A percentile compares a stretch with the other conserved stretches of the same genome.
These are phyloP conservation scores for Leccinum griseonigrum DNA, from an alignment of 1,284 basidiomycete species.

Conservation along the genomic window DNA sequence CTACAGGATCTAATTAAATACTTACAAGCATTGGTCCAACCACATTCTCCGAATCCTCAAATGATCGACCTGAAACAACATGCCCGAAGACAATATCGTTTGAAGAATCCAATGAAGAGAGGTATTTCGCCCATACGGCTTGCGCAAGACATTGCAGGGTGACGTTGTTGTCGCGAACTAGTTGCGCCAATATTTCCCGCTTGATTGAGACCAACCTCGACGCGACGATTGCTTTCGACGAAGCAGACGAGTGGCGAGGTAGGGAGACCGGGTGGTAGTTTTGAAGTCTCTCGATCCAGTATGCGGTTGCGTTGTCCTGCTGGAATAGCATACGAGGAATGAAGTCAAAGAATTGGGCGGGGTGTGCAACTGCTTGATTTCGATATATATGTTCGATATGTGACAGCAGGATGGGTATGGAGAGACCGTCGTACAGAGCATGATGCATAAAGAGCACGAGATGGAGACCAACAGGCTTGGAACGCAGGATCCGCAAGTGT, in stretches of 20 bases:
- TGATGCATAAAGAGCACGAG: conserved; percentile 49
- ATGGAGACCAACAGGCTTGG: conserved; percentile 12
- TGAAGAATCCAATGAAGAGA: conserved; percentile 35
- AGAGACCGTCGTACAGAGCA: conserved; percentile 50
- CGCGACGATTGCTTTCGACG: conserved; percentile 9
- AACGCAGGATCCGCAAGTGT: conserved; percentile 35
- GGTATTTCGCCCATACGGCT: conserved; percentile 41
- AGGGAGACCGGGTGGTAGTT: conserved; percentile 26
- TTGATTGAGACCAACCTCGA: conserved; percentile 14
- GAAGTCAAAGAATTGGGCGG: conserved; percentile 37
- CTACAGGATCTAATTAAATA: conserved; percentile 2
- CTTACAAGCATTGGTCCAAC: conserved; percentile 50
- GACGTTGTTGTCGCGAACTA: conserved; percentile 26
- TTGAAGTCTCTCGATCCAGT: conserved; percentile 38
- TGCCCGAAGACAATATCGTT: conserved; percentile 47
- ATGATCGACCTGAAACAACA: conserved; percentile 45
- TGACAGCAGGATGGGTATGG: conserved; percentile 38
- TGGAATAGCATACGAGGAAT: conserved; percentile 36
- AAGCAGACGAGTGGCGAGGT: conserved; percentile 5
- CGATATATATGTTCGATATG: conserved; percentile 36
- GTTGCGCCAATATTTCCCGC: conserved; percentile 11
- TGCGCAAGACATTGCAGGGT: conserved; percentile 42
- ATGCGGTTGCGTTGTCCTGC: conserved; percentile 39
- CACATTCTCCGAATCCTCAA: conserved; percentile 42
- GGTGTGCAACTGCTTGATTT: conserved; percentile 14